Evolutionary conservation across 148 eudicot species (phyloP).

Genomic region (Camellia granthamiana): DNA sequence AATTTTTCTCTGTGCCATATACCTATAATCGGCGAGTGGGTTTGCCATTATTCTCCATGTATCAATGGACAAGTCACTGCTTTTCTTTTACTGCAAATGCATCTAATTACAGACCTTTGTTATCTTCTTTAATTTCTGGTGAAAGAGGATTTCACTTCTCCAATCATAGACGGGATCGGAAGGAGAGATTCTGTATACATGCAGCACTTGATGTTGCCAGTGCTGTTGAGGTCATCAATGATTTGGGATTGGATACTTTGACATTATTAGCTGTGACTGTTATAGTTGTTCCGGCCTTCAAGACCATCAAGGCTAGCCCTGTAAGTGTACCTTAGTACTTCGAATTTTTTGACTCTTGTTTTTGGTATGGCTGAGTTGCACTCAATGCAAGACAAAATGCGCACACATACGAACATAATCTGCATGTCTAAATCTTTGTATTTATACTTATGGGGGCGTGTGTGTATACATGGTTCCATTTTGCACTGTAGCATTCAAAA

Average conservation of each 20-base stretch:
- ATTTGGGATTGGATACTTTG: conserved; percentile 94
- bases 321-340: conserved; percentile 41
- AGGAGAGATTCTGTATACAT: conserved; percentile 38
- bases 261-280: conserved; percentile 93
- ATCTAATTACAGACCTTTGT: conserved; percentile 26
- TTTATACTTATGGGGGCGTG: background rate
- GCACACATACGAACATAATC: background rate
- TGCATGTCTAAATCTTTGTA: background rate
- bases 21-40: conserved; percentile 26
- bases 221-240: conserved; percentile 92
- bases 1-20: conserved; percentile 22
- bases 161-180: conserved; percentile 25
- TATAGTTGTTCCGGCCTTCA: conserved; percentile 85
- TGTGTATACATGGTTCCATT: background rate
- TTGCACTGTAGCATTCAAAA: background rate
- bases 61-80: conserved; percentile 31
- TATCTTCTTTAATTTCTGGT: conserved; percentile 28
- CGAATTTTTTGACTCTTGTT: background rate
- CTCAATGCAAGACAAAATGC: background rate
- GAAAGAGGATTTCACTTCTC: conserved; percentile 30
- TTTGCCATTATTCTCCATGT: conserved; percentile 22
- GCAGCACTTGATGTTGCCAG: conserved; percentile 65
- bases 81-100: conserved; percentile 19
- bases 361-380: background rate
- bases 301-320: conserved; percentile 79